Evolutionary conservation across 805 yeast genomes (phyloP).

Genomic region (Candida ponderosae): DNA sequence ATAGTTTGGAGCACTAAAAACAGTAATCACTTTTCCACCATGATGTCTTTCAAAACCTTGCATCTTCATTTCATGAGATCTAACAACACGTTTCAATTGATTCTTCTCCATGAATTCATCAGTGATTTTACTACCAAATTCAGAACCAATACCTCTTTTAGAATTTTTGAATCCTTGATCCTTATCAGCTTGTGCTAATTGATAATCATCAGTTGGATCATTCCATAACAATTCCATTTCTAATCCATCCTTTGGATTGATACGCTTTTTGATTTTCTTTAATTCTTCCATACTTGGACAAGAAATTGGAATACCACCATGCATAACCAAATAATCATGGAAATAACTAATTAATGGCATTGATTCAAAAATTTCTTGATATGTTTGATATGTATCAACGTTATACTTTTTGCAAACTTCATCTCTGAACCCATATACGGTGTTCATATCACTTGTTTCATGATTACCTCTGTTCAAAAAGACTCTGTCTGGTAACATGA

Average conservation of each 20-base stretch:
- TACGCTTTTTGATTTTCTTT: conserved; percentile 66
- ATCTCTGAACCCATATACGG: conserved; percentile 92
- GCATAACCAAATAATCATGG: conserved; percentile 80
- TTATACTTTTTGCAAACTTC: conserved; percentile 90
- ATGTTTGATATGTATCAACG: conserved; percentile 70
- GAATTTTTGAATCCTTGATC: background rate
- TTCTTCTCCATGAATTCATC: conserved; percentile 66
- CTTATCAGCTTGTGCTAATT: conserved; percentile 61
- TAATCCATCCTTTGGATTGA: conserved; percentile 85
- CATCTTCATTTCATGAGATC: conserved; percentile 95
- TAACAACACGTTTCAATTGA: conserved; percentile 66
- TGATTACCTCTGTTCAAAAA: conserved; percentile 92
- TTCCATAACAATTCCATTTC: conserved; percentile 98
- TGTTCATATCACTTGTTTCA: conserved; percentile 95
- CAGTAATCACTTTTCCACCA: conserved; percentile 77
- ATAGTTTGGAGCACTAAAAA: conserved; percentile 97
- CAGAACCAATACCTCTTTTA: conserved; percentile 91
- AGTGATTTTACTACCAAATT: conserved; percentile 95
- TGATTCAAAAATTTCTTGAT: conserved; percentile 77
- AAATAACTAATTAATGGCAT: conserved; percentile 83
- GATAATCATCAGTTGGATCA: conserved; percentile 77
- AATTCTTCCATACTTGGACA: conserved; percentile 73
- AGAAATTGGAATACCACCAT: conserved; percentile 83
- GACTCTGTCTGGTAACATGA: conserved; percentile 61
- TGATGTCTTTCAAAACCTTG: conserved; percentile 87